Percentiles rank a stretch among this genome's conserved stretches.
Evolutionary conservation across 23 red algal species (phyloP).

Genomic region (Gracilaria caudata): DNA sequence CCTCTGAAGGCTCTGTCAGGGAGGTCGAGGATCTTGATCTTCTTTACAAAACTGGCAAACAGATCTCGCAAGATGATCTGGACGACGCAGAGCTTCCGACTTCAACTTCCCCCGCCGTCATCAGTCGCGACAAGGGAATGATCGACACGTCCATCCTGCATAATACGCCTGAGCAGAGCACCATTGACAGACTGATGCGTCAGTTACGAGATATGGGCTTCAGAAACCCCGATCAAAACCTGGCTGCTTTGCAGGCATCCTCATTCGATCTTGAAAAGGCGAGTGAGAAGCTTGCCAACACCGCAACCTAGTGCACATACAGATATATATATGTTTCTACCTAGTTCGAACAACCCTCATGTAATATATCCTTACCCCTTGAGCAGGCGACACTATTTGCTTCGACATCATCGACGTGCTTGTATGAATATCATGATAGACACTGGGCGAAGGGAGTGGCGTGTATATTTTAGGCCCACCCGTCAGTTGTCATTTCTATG

Average conservation of each 20-base stretch:
- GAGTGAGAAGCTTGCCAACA: constrained; percentile 52
- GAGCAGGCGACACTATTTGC: not conserved
- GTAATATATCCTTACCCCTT: not conserved
- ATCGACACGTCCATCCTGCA: constrained; percentile 11
- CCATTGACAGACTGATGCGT: constrained; percentile 19
- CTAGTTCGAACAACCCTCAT: not conserved
- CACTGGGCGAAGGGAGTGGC: constrained; percentile 2
- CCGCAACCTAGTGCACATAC: constrained; percentile 19
- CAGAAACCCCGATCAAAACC: constrained; percentile 31
- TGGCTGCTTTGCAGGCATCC: constrained; percentile 56
- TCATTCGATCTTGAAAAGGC: constrained; percentile 50
- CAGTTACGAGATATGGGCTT: constrained; percentile 49
- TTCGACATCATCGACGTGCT: not conserved
- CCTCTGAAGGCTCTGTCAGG: constrained; percentile 10
- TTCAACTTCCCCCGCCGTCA: not conserved
- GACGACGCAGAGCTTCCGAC: not conserved
- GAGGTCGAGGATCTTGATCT: constrained; percentile 38
- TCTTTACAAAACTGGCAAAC: not conserved
- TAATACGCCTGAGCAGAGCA: constrained; percentile 19
- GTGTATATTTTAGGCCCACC: not conserved
- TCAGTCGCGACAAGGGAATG: not conserved
- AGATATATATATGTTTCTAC: not conserved
- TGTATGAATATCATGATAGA: not conserved
- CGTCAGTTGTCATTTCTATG: not conserved
- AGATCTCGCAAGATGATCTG: not conserved